phyloP scores from a whole-genome alignment of 495 filamentous ascomycete genomes.

The Penicillium egyptiacum region DNA sequence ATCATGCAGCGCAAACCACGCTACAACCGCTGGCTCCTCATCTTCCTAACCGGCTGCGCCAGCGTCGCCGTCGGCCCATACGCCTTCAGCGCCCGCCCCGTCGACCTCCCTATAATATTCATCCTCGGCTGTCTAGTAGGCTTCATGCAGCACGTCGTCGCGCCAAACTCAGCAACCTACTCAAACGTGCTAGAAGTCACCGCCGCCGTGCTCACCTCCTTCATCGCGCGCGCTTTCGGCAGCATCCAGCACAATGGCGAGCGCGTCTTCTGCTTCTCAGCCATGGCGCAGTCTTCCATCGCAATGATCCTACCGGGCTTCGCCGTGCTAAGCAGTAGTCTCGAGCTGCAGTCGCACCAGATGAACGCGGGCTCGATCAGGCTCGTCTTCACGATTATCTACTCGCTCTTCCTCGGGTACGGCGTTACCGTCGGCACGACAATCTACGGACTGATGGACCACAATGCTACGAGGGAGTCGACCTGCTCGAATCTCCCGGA shows the following conservation, averaged over 20 bases:
- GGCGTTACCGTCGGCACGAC: slow-evolving; percentile 92
- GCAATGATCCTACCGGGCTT: slow-evolving; percentile 89
- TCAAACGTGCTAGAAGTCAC: slow-evolving; percentile 86
- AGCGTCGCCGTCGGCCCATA: slow-evolving; percentile 78
- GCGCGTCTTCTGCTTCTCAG: slow-evolving; percentile 81
- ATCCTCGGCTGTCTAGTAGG: slow-evolving; percentile 80
- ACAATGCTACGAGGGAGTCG: slow-evolving; percentile 65
- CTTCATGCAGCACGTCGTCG: slow-evolving; percentile 71
- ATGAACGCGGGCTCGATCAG: slow-evolving; percentile 87
- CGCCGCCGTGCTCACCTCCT: slow-evolving; percentile 77
- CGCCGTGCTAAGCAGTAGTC: slow-evolving; percentile 70
- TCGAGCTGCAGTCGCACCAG: slow-evolving; percentile 81
- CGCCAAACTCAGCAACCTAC: slow-evolving; percentile 71
- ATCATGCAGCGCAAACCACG: slow-evolving; percentile 54
- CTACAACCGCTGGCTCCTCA: slow-evolving; percentile 63
- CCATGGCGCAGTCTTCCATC: slow-evolving; percentile 82
- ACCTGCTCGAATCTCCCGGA: slow-evolving; percentile 51
- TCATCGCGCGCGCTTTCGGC: slow-evolving; percentile 79
- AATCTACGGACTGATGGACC: slow-evolving; percentile 78
- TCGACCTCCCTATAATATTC: slow-evolving; percentile 85
- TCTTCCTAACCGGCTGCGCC: slow-evolving; percentile 78
- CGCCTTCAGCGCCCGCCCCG: slow-evolving; percentile 76
- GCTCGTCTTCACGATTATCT: slow-evolving; percentile 91
- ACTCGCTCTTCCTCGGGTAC: slow-evolving; percentile 92
- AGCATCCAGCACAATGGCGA: slow-evolving; percentile 55